Conservation (phyloP, 164 flowering plant genomes). For the Amborella trichopoda region DNA sequence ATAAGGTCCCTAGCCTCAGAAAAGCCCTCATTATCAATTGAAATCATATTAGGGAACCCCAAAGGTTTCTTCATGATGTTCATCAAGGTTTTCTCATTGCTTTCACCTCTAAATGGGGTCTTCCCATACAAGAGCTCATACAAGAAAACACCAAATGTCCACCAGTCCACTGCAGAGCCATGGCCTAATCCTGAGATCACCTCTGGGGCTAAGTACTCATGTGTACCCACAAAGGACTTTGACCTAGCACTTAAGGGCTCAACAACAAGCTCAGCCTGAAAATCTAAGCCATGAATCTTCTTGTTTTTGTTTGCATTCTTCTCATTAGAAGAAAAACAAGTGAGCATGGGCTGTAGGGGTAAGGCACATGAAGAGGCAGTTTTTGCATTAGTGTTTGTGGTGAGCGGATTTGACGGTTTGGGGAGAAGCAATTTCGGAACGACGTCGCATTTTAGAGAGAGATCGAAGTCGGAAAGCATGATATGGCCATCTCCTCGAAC, state of each 20-base stretch:
- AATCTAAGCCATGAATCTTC: no score
- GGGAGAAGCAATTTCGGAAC: slow-evolving; percentile 43
- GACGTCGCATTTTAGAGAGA: slow-evolving; percentile 74
- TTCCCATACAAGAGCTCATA: slow-evolving; percentile 67
- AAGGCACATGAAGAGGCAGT: slow-evolving; percentile 31
- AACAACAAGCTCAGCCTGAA: slow-evolving; percentile 44
- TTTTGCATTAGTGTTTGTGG: background rate
- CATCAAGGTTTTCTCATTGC: slow-evolving; percentile 64
- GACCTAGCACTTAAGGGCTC: slow-evolving; percentile 68
- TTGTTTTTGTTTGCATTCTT: slow-evolving; percentile 4
- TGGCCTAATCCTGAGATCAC: slow-evolving; percentile 80
- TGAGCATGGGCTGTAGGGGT: slow-evolving; percentile 51
- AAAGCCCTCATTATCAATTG: slow-evolving; percentile 2
- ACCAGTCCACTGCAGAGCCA: slow-evolving; percentile 88
- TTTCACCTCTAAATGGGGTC: slow-evolving; percentile 87
- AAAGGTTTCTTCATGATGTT: slow-evolving; percentile 67
- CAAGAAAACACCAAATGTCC: slow-evolving; percentile 81
- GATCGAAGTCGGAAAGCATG: slow-evolving; percentile 90
- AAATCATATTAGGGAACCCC: slow-evolving; percentile 42
- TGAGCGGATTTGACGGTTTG: no score
- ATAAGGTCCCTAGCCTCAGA: slow-evolving; percentile 37
- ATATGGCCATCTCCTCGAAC: slow-evolving; percentile 83
- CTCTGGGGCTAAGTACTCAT: slow-evolving; percentile 89
- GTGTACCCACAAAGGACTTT: slow-evolving; percentile 86
- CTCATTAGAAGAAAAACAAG: slow-evolving; percentile 1